Percentiles rank a stretch among this genome's conserved stretches.
Evolutionary conservation across 768 basidiomycete species (phyloP).

Genomic region (Omphalotus guepiniiformis): DNA sequence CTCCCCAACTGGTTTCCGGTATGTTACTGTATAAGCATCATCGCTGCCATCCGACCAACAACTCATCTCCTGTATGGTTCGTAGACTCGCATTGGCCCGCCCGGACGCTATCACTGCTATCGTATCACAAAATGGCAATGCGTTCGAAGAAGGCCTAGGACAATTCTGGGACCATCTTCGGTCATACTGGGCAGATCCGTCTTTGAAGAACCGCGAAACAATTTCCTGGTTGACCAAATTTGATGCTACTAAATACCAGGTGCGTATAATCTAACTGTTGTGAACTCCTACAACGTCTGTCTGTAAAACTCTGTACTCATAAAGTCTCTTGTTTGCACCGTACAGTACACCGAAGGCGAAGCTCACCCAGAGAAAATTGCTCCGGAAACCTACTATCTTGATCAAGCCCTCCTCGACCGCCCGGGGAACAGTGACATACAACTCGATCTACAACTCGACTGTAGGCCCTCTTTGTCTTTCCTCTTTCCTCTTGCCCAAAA

Average conservation of each 20-base stretch:
- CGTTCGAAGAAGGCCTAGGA: slow-evolving; percentile 41
- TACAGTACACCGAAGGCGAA: slow-evolving; percentile 34
- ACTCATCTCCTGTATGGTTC: background rate
- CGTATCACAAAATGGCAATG: slow-evolving; percentile 47
- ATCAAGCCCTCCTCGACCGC: slow-evolving; percentile 35
- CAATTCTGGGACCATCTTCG: slow-evolving; percentile 33
- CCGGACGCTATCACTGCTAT: slow-evolving; percentile 40
- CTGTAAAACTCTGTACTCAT: background rate
- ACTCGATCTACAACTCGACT: slow-evolving; percentile 35
- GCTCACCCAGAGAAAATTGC: slow-evolving; percentile 29
- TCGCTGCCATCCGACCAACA: background rate
- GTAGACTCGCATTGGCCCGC: slow-evolving; percentile 35
- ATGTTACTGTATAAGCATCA: slow-evolving; percentile 1
- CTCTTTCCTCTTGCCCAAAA: background rate
- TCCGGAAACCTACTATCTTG: slow-evolving; percentile 38
- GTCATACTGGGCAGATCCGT: slow-evolving; percentile 27
- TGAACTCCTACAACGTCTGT: background rate
- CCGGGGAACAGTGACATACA: slow-evolving; percentile 39
- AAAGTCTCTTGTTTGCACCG: no score
- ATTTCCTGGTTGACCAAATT: slow-evolving; percentile 21
- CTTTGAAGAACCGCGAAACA: slow-evolving; percentile 21
- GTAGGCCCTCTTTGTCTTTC: slow-evolving; percentile 9
- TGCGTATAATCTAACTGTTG: slow-evolving; percentile 5
- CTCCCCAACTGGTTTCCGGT: slow-evolving; percentile 30
- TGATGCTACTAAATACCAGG: slow-evolving; percentile 30